These are phyloP conservation scores for Pyrus hybrid DNA, from an alignment of 331 rosid species.

Conservation along the genomic window DNA sequence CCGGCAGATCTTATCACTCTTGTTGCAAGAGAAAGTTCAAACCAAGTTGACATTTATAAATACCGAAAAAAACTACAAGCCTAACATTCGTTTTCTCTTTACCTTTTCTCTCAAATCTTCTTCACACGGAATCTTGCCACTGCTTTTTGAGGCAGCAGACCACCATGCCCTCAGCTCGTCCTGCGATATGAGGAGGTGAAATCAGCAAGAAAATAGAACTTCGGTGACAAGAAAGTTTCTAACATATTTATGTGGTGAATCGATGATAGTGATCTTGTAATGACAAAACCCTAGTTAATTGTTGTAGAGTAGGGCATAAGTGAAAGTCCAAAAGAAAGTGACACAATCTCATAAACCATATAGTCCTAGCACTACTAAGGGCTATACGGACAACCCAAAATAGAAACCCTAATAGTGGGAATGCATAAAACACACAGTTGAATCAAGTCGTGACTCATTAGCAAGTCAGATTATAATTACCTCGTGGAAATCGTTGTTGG, in stretches of 20 bases:
- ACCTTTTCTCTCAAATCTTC: constrained; percentile 49
- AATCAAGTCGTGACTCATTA: background rate
- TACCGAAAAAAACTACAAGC: constrained; percentile 35
- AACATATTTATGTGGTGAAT: background rate
- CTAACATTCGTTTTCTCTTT: constrained; percentile 44
- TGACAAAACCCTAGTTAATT: background rate
- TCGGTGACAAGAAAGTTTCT: background rate
- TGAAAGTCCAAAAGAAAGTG: background rate
- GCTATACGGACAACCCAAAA: background rate
- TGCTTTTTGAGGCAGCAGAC: constrained; percentile 38
- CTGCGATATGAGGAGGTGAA: constrained; percentile 27
- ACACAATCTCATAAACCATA: background rate
- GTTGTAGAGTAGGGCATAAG: background rate
- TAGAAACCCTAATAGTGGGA: background rate
- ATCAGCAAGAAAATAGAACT: background rate
- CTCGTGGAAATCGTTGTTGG: constrained; percentile 87
- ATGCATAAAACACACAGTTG: background rate
- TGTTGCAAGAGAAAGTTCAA: background rate
- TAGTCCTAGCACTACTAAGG: background rate
- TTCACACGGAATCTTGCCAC: constrained; percentile 42
- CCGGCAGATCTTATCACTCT: background rate
- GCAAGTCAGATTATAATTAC: constrained; percentile 27
- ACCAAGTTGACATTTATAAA: background rate
- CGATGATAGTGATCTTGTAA: background rate
- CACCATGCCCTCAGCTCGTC: constrained; percentile 94